A percentile compares a stretch with the other conserved stretches of the same genome.
Conservation (phyloP, 176 grass and related monocot genomes). For the Rhynchospora pubera region DNA sequence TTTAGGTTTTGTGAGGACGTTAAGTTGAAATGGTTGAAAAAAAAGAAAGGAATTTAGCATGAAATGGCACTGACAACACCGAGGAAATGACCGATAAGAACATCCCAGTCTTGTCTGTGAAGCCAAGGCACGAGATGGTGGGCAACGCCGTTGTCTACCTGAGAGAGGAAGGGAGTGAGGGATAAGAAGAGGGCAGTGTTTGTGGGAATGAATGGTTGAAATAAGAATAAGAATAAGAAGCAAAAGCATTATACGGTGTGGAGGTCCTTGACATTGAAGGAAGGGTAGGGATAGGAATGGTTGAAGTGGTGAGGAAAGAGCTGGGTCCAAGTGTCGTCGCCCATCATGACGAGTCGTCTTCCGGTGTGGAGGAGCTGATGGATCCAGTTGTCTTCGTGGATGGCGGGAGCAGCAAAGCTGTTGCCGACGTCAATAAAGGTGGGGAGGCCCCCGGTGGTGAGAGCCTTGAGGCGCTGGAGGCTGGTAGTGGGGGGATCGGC, state of each 20-base stretch:
- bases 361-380: slow-evolving; percentile 78
- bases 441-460: slow-evolving; percentile 89
- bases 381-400: slow-evolving; percentile 92
- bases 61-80: slow-evolving; percentile 71
- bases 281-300: slow-evolving; percentile 85
- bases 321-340: slow-evolving; percentile 93
- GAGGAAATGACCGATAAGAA: slow-evolving; percentile 99
- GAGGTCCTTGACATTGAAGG: slow-evolving; percentile 99
- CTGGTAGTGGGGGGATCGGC: too few relatives aligned
- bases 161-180: neutral
- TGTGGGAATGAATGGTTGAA: too few relatives aligned
- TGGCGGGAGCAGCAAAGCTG: slow-evolving; percentile 91
- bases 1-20: neutral
- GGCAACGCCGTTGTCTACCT: slow-evolving; percentile 94
- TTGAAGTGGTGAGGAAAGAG: slow-evolving; percentile 94
- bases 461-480: slow-evolving; percentile 86
- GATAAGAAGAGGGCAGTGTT: too few relatives aligned
- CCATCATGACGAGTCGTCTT: slow-evolving; percentile 93
- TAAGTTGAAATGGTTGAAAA: neutral
- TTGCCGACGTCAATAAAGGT: slow-evolving; percentile 97
- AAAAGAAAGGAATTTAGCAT: neutral
- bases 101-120: slow-evolving; percentile 76
- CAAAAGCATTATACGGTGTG: too few relatives aligned
- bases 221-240: too few relatives aligned
- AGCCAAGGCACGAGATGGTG: slow-evolving; percentile 82